Evolutionary conservation across 768 basidiomycete species (phyloP).

Genomic region (Lentinula guzmanii): DNA sequence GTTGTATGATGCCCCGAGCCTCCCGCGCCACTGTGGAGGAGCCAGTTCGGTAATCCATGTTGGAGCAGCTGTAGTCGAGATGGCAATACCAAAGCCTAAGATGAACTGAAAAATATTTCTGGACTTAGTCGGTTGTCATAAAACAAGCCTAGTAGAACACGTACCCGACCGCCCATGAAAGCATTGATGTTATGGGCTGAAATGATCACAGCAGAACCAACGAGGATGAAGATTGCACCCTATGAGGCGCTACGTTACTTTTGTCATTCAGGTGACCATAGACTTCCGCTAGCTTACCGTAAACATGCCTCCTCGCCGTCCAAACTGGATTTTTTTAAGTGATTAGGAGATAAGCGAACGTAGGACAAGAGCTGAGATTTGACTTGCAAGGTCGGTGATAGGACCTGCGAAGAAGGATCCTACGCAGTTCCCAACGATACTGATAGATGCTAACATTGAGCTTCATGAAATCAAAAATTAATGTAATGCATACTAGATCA

Average conservation of each 20-base stretch:
- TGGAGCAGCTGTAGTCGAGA: constrained; percentile 43
- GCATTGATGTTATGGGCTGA: constrained; percentile 19
- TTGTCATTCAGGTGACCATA: constrained; percentile 19
- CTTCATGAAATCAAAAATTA: neutral
- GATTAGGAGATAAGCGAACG: neutral
- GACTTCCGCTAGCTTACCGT: constrained; percentile 17
- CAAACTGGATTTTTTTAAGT: constrained; percentile 7
- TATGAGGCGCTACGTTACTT: neutral
- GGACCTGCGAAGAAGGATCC: constrained; percentile 19
- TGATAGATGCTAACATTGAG: neutral
- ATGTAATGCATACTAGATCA: neutral
- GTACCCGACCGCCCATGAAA: constrained; percentile 18
- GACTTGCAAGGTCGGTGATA: constrained; percentile 13
- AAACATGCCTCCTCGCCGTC: constrained; percentile 22
- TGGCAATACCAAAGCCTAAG: constrained; percentile 39
- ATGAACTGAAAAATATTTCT: constrained; percentile 19
- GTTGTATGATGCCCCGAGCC: constrained; percentile 44
- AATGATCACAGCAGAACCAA: constrained; percentile 18
- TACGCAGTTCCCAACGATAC: constrained; percentile 18
- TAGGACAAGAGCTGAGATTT: neutral
- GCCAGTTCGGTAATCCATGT: constrained; percentile 35
- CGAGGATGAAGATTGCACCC: constrained; percentile 24
- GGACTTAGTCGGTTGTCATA: neutral
- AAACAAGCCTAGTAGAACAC: neutral
- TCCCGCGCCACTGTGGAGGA: constrained; percentile 18